Percentiles rank a stretch among this genome's conserved stretches.
phyloP scores from a whole-genome alignment of 148 eudicot genomes.

The Polygonum maritimum region DNA sequence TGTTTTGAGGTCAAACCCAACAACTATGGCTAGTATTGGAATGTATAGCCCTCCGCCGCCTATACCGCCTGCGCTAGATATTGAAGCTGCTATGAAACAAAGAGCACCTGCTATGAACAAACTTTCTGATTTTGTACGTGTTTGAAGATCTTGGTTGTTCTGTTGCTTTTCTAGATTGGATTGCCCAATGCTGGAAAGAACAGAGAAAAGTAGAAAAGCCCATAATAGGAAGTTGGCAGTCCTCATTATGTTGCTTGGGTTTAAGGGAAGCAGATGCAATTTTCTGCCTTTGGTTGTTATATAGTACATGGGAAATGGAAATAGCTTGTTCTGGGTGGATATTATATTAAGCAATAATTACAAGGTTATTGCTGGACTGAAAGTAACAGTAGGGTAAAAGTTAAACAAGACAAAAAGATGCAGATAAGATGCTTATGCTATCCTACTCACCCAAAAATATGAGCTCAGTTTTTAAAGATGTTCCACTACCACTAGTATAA shows the following conservation, averaged over 20 bases:
- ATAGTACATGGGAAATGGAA: not conserved
- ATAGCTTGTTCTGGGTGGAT: not conserved
- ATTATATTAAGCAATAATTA: not conserved
- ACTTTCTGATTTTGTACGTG: conserved; percentile 7
- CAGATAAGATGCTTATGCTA: not conserved
- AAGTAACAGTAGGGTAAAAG: not conserved
- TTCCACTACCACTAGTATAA: not conserved
- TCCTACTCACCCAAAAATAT: not conserved
- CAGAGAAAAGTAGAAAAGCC: conserved; percentile 12
- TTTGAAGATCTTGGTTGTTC: conserved; percentile 12
- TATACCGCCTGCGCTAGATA: conserved; percentile 62
- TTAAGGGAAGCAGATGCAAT: not conserved
- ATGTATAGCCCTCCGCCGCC: conserved; percentile 60
- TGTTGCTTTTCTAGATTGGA: conserved; percentile 15
- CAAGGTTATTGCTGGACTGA: not conserved
- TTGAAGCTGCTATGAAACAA: conserved; percentile 41
- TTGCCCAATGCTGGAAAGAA: conserved; percentile 12
- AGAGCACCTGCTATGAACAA: conserved; percentile 26
- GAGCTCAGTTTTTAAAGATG: not conserved
- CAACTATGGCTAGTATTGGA: conserved; percentile 42
- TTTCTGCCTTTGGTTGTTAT: not conserved
- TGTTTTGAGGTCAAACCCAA: conserved; percentile 47
- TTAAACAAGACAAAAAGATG: not conserved
- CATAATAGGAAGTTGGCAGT: not conserved
- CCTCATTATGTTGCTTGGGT: conserved; percentile 8